Evolutionary conservation across 148 eudicot species (phyloP).

Genomic region (Drosera capensis): DNA sequence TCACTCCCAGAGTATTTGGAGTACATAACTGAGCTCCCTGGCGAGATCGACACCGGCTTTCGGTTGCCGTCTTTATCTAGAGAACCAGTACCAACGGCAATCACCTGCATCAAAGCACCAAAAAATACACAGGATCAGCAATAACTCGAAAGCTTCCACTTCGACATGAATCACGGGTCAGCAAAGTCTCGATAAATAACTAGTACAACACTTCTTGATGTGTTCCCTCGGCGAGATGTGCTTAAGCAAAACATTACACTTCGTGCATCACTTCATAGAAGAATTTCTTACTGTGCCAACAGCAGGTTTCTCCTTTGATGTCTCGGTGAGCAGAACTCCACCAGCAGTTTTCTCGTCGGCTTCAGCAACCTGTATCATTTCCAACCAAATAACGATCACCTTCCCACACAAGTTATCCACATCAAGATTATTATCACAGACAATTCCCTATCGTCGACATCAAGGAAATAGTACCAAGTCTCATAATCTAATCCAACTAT

Average conservation of each 20-base stretch:
- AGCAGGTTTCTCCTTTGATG: constrained; percentile 71
- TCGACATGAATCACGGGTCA: no score
- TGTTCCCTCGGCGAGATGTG: no score
- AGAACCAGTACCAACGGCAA: constrained; percentile 71
- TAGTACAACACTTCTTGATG: no score
- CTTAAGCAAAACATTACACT: no score
- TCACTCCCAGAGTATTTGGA: constrained; percentile 78
- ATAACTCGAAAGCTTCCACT: no score
- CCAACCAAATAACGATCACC: neutral
- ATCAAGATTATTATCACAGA: neutral
- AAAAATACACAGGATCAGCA: no score
- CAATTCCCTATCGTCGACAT: neutral
- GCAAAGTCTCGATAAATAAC: no score
- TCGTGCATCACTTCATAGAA: no score
- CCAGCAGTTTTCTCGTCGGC: constrained; percentile 70
- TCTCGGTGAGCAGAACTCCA: constrained; percentile 62
- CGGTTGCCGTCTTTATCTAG: constrained; percentile 68
- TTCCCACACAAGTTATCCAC: neutral
- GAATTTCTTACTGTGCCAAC: constrained; percentile 53
- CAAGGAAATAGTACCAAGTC: no score
- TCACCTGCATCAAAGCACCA: no score
- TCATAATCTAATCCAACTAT: no score
- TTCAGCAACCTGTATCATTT: constrained; percentile 50
- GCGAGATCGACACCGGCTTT: constrained; percentile 34
- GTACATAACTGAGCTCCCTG: constrained; percentile 62